A percentile compares a stretch with the other conserved stretches of the same genome.
phyloP scores from a whole-genome alignment of 768 basidiomycete species.

The Clathrus columnatus region DNA sequence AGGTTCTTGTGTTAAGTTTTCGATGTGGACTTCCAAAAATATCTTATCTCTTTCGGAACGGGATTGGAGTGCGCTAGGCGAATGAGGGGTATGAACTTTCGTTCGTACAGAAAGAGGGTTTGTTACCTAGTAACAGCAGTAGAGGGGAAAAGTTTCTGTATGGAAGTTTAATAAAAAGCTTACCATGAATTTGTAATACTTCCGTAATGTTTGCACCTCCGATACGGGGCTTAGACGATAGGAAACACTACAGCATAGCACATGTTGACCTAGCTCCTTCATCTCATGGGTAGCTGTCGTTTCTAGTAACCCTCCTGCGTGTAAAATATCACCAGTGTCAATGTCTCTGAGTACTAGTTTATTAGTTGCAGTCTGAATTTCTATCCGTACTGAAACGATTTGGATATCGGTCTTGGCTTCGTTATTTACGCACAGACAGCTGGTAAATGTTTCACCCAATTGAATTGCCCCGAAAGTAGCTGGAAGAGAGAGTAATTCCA shows the following conservation, averaged over 20 bases:
- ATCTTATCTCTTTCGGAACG: slow-evolving; percentile 65
- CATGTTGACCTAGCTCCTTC: slow-evolving; percentile 89
- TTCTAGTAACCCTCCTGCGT: slow-evolving; percentile 54
- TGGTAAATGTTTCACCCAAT: slow-evolving; percentile 82
- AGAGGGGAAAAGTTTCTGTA: background rate
- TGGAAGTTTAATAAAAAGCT: slow-evolving; percentile 22
- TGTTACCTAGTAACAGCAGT: slow-evolving; percentile 50
- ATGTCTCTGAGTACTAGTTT: slow-evolving; percentile 58
- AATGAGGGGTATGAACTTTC: slow-evolving; percentile 72
- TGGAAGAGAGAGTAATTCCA: slow-evolving; percentile 73
- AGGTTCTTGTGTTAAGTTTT: slow-evolving; percentile 72
- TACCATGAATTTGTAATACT: slow-evolving; percentile 89
- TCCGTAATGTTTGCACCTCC: slow-evolving; percentile 66
- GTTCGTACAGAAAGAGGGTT: slow-evolving; percentile 94
- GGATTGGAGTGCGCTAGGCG: slow-evolving; percentile 63
- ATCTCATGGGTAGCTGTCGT: slow-evolving; percentile 76
- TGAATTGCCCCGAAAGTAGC: slow-evolving; percentile 80
- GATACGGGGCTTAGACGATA: slow-evolving; percentile 61
- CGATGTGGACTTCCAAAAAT: slow-evolving; percentile 88
- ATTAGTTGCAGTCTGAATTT: slow-evolving; percentile 75
- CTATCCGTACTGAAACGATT: slow-evolving; percentile 58
- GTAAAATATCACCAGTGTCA: slow-evolving; percentile 46
- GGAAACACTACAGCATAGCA: slow-evolving; percentile 74
- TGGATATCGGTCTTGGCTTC: slow-evolving; percentile 56
- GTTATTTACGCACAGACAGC: slow-evolving; percentile 77